phyloP scores from a whole-genome alignment of 768 basidiomycete species.

The Termitomyces sp. region DNA sequence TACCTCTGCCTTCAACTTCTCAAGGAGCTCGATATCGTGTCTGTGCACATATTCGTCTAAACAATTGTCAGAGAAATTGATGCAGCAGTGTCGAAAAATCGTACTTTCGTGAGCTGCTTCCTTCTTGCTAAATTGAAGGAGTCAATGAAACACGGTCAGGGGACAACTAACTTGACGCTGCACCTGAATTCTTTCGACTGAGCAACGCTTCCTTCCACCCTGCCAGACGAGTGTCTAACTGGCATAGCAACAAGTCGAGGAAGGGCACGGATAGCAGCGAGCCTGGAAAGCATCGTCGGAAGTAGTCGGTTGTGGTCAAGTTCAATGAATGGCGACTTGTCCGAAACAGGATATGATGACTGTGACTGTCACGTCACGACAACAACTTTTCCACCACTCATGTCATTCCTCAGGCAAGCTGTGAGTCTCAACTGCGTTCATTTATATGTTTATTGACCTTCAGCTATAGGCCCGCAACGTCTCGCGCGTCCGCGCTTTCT shows the following conservation, averaged over 20 bases:
- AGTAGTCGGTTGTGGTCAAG: constrained; percentile 10
- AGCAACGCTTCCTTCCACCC: constrained; percentile 53
- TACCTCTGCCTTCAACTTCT: constrained; percentile 56
- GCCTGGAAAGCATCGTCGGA: constrained; percentile 35
- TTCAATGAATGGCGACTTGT: constrained; percentile 5
- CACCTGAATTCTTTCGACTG: constrained; percentile 60
- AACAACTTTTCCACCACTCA: constrained; percentile 43
- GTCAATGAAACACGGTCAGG: constrained; percentile 14
- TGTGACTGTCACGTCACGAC: constrained; percentile 38
- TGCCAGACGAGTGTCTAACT: constrained; percentile 33
- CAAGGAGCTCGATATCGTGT: constrained; percentile 52
- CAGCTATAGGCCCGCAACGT: constrained; percentile 43
- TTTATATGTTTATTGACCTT: neutral
- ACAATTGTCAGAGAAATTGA: neutral
- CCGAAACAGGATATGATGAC: constrained; percentile 21
- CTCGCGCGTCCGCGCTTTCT: constrained; percentile 50
- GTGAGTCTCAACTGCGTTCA: constrained; percentile 27
- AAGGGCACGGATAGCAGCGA: constrained; percentile 36
- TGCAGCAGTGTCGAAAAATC: neutral
- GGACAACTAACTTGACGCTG: constrained; percentile 13
- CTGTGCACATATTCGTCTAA: constrained; percentile 60
- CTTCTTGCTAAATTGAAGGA: constrained; percentile 45
- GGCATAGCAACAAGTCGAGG: constrained; percentile 30
- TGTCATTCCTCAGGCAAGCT: constrained; percentile 68
- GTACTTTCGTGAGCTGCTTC: constrained; percentile 63